A percentile compares a stretch with the other conserved stretches of the same genome.
Evolutionary conservation across 352 stramenopile genomes (phyloP).

Genomic region (Albugo laibachii): DNA sequence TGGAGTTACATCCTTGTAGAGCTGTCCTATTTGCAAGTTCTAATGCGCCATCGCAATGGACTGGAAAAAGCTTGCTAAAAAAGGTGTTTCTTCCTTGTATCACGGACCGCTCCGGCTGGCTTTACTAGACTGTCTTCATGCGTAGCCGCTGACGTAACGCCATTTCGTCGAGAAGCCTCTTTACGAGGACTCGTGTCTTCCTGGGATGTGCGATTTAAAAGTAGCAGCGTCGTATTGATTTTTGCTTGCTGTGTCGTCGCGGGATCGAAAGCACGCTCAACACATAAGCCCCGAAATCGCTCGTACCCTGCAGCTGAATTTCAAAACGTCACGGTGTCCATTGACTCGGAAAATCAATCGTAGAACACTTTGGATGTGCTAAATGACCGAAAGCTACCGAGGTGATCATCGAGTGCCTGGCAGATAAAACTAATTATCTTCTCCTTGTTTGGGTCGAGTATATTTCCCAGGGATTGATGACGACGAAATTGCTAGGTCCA

Average conservation of each 20-base stretch:
- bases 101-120: conserved; percentile 26
- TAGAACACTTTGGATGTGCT: conserved; percentile 9
- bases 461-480: too few species aligned
- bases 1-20: conserved; percentile 46
- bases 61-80: conserved; percentile 38
- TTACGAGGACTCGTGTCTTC: neutral
- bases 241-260: conserved; percentile 4
- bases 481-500: too few species aligned
- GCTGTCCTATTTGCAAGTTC: conserved; percentile 38
- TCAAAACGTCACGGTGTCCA: too few species aligned
- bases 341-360: too few species aligned
- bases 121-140: too few species aligned
- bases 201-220: conserved; percentile 4
- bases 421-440: conserved; percentile 39
- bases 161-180: neutral
- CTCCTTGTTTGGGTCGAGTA: too few species aligned
- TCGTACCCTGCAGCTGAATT: conserved; percentile 21
- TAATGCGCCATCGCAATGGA: conserved; percentile 44
- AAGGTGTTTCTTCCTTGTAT: conserved; percentile 46
- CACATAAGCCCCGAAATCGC: conserved; percentile 27
- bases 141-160: too few species aligned
- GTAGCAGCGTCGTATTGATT: conserved; percentile 3
- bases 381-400: conserved; percentile 48
- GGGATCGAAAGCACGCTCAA: conserved; percentile 20
- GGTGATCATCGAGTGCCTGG: conserved; percentile 26